Base-by-base conservation (phyloP, 768 basidiomycete genomes). In the Lactarius sanguifluus region DNA sequence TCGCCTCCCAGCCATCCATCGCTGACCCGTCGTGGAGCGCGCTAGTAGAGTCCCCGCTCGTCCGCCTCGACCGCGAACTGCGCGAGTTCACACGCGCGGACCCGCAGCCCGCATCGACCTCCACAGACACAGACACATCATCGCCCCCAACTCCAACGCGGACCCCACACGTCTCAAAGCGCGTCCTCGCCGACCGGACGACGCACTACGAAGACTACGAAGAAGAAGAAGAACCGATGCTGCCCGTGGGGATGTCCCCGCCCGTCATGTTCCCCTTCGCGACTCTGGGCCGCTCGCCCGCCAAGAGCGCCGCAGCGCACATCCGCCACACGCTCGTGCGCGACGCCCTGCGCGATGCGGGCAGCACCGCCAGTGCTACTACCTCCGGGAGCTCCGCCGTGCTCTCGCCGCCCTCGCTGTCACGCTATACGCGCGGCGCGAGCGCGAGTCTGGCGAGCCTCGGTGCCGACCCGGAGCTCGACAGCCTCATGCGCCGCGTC, bases 31-130 rank as follows among this genome's bases (percentile, higher is more conserved):
- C 88, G 16, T 94, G 90, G 90, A 82, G 83, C n/a, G 79, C 82
- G 7, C 88, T 89, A 4, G 73, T 93, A 66, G 90, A 92, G 73
- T 88, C 87, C 0, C 91, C 93, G 8, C 81, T 92, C 50, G 81
- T 86, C 30, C 83, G 86, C 25, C 80, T 91, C 62, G 86, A 85
- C 70, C 80, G 84, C 47, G 85, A 89, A 55, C 77, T 91, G 1
- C 83, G 83, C 64, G 81, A 81, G 13, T 81, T 90, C 50, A 77
- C 83, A 6, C 76, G 75, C 36, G 81, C 83, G 23, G 82, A 83
- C 43, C 67, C 72, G 0, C 72, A 66, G 2, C 59, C 71, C 45
- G 57, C 71, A 45, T 70, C 71, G 9, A 66, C 55, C 62, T 60
- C 59, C 34, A 68, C 23, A 38, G 28, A 20, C 38, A 2, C 50